Base-by-base conservation (phyloP, 2,329 filamentous ascomycete species). In the Claviceps quebecensis region DNA sequence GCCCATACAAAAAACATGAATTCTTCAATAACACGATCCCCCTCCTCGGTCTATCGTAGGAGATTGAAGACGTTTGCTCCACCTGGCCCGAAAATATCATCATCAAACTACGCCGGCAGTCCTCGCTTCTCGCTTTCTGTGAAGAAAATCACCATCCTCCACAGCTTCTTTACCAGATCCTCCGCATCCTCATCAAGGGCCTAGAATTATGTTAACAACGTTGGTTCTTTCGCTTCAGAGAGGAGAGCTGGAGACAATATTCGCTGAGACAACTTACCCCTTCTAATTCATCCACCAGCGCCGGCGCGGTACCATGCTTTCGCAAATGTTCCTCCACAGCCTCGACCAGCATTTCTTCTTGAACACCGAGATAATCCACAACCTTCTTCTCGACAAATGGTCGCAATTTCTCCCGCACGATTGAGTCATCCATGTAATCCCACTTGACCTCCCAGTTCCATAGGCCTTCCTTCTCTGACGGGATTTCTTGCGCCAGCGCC, bases 381-480 rank as follows among this genome's bases (percentile, higher is more conserved):
- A 97, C 87, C 76, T 97, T 98, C 78, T 95, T 95, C 73, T 95
- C 89, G 52, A 97, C 87, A 70, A 96, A 98, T 34, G 91, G 90
- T 61, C 86, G 81, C 59, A 98, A 80, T 65, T 96, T 90, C 56
- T 94, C 86, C 54, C 81, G 78, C 54, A 97, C 80, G 43, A 93
- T 77, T 16, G 77, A 74, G 55, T 93, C 84, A 63, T 94, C 87
- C 64, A 98, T 76, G 67, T 83, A 87, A 49, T 94, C 85, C 93
- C 93, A 98, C 60, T 90, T 86, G 65, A 98, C 81, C 17, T 84
- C 72, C 87, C 89, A 97, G n/a, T 76, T 78, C 87, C 91, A 98
- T 3, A 98, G 74, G 0, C 87, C 88, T 2, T 86, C 81, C 65
- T 86, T 87, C 62, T 93, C 85, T 14, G 82, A 84, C 0, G 93